These are phyloP conservation scores for Ustilago xerochloae DNA, from an alignment of 1,284 basidiomycete genomes.

Conservation along the genomic window DNA sequence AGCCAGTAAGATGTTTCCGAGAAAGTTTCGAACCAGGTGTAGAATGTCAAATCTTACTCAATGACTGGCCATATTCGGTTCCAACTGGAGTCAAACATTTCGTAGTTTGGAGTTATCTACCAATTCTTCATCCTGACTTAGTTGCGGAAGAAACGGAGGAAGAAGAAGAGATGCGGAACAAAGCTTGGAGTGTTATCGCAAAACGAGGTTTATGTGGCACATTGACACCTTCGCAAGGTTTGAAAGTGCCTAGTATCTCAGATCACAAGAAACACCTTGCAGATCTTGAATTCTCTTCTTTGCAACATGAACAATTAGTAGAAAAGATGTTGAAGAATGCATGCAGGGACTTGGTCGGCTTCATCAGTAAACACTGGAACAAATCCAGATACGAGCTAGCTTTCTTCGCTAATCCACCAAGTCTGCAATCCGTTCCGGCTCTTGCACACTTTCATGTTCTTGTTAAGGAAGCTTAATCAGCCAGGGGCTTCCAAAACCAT, in stretches of 20 bases:
- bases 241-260: not conserved
- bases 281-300: not conserved
- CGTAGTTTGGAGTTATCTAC: slow-evolving; percentile 24
- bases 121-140: slow-evolving; percentile 19
- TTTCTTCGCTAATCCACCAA: slow-evolving; percentile 42
- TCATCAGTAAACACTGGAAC: slow-evolving; percentile 25
- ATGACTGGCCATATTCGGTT: slow-evolving; percentile 37
- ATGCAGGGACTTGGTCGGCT: not conserved
- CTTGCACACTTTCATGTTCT: slow-evolving; percentile 40
- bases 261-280: slow-evolving; percentile 12
- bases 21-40: not conserved
- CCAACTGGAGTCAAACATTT: slow-evolving; percentile 12
- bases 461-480: not conserved
- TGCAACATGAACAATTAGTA: not conserved
- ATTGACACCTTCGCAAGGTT: not conserved
- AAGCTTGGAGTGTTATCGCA: slow-evolving; percentile 12
- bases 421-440: slow-evolving; percentile 30
- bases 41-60: slow-evolving; percentile 29
- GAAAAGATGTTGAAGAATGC: not conserved
- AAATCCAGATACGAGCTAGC: not conserved
- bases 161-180: not conserved
- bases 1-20: slow-evolving; percentile 9
- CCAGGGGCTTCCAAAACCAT: not conserved
- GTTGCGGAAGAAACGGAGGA: not conserved
- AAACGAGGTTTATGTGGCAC: slow-evolving; percentile 31